phyloP scores from a whole-genome alignment of 352 stramenopile genomes.

The Phytophthora aleatoria region DNA sequence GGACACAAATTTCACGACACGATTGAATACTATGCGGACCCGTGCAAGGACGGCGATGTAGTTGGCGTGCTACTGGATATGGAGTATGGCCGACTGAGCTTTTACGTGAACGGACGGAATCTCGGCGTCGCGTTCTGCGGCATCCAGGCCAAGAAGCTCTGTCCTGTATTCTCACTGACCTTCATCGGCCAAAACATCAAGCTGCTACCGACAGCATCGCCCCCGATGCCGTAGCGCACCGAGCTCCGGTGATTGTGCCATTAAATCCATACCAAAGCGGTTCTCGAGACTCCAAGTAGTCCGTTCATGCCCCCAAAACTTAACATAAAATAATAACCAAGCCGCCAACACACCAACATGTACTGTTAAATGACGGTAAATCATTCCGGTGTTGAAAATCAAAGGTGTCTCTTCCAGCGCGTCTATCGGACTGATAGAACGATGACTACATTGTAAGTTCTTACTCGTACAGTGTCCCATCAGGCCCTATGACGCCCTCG shows the following conservation, averaged over 20 bases:
- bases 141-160: slow-evolving; percentile 64
- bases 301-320: slow-evolving; percentile 11
- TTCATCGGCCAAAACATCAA: slow-evolving; percentile 70
- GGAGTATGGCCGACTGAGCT: slow-evolving; percentile 72
- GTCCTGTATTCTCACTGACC: slow-evolving; percentile 73
- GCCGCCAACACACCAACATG: background rate
- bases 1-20: slow-evolving; percentile 80
- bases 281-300: slow-evolving; percentile 11
- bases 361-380: slow-evolving; percentile 2
- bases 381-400: slow-evolving; percentile 16
- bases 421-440: background rate
- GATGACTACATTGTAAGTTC: background rate
- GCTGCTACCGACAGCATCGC: slow-evolving; percentile 56
- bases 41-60: slow-evolving; percentile 77
- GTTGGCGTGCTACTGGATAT: slow-evolving; percentile 80
- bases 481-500: slow-evolving; percentile 32
- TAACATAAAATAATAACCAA: slow-evolving; percentile 27
- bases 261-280: slow-evolving; percentile 13
- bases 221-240: slow-evolving; percentile 44
- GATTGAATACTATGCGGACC: slow-evolving; percentile 76
- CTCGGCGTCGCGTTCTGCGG: slow-evolving; percentile 76
- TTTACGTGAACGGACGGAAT: slow-evolving; percentile 79
- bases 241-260: slow-evolving; percentile 9
- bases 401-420: background rate
- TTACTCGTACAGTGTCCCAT: slow-evolving; percentile 33